Percentiles rank a stretch among this genome's conserved stretches.
These are phyloP conservation scores for Solanum virginianum DNA, from an alignment of 257 asterid species.

Conservation along the genomic window DNA sequence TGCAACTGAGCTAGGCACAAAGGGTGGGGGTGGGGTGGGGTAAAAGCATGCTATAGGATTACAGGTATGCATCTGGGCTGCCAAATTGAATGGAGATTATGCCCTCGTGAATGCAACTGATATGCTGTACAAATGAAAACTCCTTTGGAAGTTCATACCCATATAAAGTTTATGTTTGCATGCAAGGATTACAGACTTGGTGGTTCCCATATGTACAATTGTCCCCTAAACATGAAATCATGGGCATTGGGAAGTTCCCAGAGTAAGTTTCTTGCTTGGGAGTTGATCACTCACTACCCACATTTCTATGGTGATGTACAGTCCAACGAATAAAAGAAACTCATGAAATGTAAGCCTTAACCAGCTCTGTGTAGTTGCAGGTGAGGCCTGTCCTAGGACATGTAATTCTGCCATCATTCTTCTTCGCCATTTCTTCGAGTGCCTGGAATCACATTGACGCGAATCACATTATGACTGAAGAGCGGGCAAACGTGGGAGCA, in stretches of 20 bases:
- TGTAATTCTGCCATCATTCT: constrained; percentile 61
- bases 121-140: background rate
- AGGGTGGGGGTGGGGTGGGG: too few species aligned
- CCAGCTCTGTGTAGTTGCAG: constrained; percentile 56
- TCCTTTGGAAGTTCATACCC: background rate
- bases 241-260: background rate
- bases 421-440: constrained; percentile 83
- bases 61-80: background rate
- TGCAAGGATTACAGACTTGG: background rate
- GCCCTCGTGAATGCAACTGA: background rate
- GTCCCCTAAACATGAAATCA: background rate
- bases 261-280: background rate
- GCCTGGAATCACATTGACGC: constrained; percentile 34
- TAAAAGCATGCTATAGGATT: background rate
- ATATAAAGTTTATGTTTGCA: background rate
- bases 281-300: background rate
- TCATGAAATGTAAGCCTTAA: constrained; percentile 79
- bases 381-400: constrained; percentile 77
- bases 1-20: background rate
- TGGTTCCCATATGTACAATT: background rate
- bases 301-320: background rate
- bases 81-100: background rate
- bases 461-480: background rate
- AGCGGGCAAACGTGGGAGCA: background rate
- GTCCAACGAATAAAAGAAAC: background rate